Conservation (phyloP, 495 filamentous ascomycete species). For the Aspergillus avenaceus region DNA sequence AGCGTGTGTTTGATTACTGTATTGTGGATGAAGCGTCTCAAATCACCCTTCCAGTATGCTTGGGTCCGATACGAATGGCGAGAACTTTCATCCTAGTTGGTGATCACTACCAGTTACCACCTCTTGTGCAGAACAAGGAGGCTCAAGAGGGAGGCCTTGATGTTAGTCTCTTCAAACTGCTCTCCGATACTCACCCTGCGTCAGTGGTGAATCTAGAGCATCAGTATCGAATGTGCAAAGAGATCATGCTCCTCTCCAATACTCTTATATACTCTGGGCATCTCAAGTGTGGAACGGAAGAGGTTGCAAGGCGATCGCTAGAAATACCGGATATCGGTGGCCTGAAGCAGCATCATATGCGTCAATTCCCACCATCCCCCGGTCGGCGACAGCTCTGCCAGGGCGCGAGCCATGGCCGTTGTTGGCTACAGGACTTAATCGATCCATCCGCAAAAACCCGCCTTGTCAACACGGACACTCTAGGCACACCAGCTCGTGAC, state of each 20-base stretch:
- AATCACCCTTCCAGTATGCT: slow-evolving; percentile 89
- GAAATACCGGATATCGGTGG: slow-evolving; percentile 54
- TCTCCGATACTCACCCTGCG: slow-evolving; percentile 80
- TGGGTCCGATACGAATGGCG: slow-evolving; percentile 91
- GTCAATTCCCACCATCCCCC: slow-evolving; percentile 25
- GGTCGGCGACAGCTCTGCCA: slow-evolving; percentile 46
- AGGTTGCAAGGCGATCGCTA: slow-evolving; percentile 64
- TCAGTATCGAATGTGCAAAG: slow-evolving; percentile 97
- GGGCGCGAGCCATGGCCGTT: slow-evolving; percentile 45
- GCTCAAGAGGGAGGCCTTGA: slow-evolving; percentile 85
- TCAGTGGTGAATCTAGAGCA: slow-evolving; percentile 89
- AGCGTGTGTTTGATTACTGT: slow-evolving; percentile 93
- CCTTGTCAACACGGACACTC: slow-evolving; percentile 82
- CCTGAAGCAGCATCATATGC: slow-evolving; percentile 51
- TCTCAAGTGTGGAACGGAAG: slow-evolving; percentile 80
- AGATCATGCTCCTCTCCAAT: slow-evolving; percentile 92
- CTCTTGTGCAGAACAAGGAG: slow-evolving; percentile 86
- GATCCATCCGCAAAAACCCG: slow-evolving; percentile 65
- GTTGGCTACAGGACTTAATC: slow-evolving; percentile 82
- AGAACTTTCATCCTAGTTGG: slow-evolving; percentile 93
- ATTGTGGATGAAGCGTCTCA: slow-evolving; percentile 98
- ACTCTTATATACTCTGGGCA: slow-evolving; percentile 85
- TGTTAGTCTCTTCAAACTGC: slow-evolving; percentile 85
- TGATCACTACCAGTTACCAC: slow-evolving; percentile 93
- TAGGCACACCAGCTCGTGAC: slow-evolving; percentile 62